These are phyloP conservation scores for Fusarium acutatum DNA, from an alignment of 2,329 filamentous ascomycete species.

Conservation along the genomic window DNA sequence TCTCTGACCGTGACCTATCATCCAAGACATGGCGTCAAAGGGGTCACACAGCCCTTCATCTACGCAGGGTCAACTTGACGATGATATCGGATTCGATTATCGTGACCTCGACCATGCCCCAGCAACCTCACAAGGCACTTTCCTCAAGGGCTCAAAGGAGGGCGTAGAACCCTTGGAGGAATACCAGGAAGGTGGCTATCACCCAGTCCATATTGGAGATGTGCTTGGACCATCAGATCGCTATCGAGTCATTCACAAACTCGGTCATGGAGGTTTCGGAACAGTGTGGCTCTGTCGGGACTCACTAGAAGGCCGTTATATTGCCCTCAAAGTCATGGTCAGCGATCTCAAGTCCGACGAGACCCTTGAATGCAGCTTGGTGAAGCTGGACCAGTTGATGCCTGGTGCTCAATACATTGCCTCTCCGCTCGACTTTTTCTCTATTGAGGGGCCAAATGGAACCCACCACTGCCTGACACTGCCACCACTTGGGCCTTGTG, in stretches of 20 bases:
- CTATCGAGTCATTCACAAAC: conserved; percentile 18
- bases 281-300: conserved; percentile 15
- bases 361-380: not conserved
- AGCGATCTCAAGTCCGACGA: not conserved
- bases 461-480: conserved; percentile 39
- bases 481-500: conserved; percentile 42
- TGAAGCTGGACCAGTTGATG: not conserved
- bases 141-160: not conserved
- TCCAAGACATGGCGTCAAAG: not conserved
- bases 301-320: rapidly evolving
- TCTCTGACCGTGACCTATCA: too few relatives aligned
- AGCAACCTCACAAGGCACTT: not conserved
- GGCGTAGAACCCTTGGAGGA: not conserved
- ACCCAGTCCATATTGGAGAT: conserved; percentile 14
- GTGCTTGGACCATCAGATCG: not conserved
- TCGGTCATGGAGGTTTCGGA: conserved; percentile 13
- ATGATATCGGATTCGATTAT: not conserved
- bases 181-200: conserved; percentile 17
- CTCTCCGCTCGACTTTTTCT: not conserved
- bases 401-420: not conserved
- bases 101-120: not conserved
- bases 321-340: not conserved
- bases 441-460: conserved; percentile 30
- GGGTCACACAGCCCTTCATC: not conserved
- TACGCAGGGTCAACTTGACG: not conserved